A percentile compares a stretch with the other conserved stretches of the same genome.
Conservation (phyloP, 164 flowering plant species). For the Magnolia sinica region DNA sequence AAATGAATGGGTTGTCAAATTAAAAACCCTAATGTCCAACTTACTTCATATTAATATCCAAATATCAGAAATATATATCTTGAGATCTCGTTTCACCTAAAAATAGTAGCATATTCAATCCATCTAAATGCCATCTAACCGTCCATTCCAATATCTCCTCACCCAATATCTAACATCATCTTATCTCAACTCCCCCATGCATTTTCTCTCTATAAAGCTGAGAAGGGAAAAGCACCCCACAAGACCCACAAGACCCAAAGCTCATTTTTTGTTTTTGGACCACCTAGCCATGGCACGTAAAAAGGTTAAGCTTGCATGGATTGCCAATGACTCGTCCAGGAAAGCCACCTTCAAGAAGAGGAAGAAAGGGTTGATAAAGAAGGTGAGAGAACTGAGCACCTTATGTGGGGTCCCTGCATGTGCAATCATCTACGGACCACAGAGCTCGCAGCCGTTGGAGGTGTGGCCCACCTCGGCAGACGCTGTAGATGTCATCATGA, state of each 20-base stretch:
- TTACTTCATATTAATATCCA: not conserved
- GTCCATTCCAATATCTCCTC: not conserved
- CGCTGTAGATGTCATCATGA: slow-evolving; percentile 33
- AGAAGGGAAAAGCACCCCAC: not conserved
- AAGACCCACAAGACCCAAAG: not conserved
- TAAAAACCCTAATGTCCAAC: not conserved
- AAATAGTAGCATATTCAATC: not conserved
- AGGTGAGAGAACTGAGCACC: slow-evolving; percentile 58
- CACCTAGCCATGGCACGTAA: slow-evolving; percentile 46
- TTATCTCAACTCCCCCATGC: not conserved
- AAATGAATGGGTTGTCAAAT: not conserved
- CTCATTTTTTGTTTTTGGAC: not conserved
- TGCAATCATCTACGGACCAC: slow-evolving; percentile 42
- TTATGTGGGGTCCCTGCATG: slow-evolving; percentile 62
- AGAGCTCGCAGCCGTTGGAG: slow-evolving; percentile 42
- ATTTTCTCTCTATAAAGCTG: not conserved
- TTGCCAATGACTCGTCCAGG: slow-evolving; percentile 47
- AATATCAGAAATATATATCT: too few species aligned
- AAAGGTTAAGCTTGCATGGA: slow-evolving; percentile 64
- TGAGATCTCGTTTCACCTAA: not conserved
- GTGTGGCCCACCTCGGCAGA: slow-evolving; percentile 50
- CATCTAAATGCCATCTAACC: not conserved
- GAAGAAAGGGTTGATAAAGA: slow-evolving; percentile 61
- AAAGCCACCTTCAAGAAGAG: slow-evolving; percentile 67
- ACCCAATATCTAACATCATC: not conserved